Evolutionary conservation across 345 rosid genomes (phyloP).

Genomic region (Sisymbrium altissimum): DNA sequence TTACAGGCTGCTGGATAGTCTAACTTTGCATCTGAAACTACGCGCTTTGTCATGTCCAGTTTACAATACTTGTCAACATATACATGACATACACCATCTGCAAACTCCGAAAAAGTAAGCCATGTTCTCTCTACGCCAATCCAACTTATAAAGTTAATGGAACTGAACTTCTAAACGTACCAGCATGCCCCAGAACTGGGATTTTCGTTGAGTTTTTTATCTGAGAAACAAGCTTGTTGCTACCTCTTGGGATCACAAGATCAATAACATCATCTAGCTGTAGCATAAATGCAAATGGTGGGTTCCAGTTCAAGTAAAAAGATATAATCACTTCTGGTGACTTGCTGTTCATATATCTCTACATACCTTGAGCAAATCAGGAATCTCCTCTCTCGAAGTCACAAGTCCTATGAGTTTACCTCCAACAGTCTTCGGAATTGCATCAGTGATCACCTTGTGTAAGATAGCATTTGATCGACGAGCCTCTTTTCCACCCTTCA

Average conservation of each 20-base stretch:
- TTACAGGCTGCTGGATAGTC: slow-evolving; percentile 99
- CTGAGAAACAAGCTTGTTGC: slow-evolving; percentile 90
- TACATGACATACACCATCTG: slow-evolving; percentile 98
- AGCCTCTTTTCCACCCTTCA: slow-evolving; percentile 99
- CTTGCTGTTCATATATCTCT: slow-evolving; percentile 18
- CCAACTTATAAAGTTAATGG: neutral
- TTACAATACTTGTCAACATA: slow-evolving; percentile 89
- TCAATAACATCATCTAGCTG: slow-evolving; percentile 99
- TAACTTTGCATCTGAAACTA: slow-evolving; percentile 81
- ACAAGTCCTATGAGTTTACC: slow-evolving; percentile 85
- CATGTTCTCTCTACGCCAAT: slow-evolving; percentile 4
- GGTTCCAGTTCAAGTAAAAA: slow-evolving; percentile 19
- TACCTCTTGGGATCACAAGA: slow-evolving; percentile 99
- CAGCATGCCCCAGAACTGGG: slow-evolving; percentile 97
- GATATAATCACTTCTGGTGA: neutral
- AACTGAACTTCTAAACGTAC: slow-evolving; percentile 35
- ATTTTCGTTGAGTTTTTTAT: slow-evolving; percentile 91
- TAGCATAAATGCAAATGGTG: slow-evolving; percentile 23
- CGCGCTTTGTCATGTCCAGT: slow-evolving; percentile 69
- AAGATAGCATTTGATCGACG: slow-evolving; percentile 84
- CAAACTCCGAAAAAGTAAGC: neutral
- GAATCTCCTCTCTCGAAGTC: slow-evolving; percentile 93
- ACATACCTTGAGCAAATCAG: slow-evolving; percentile 87
- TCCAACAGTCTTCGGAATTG: slow-evolving; percentile 79
- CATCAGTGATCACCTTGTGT: slow-evolving; percentile 93